Base-by-base conservation (phyloP, 129 eudicot genomes). In the Apium graveolens region DNA sequence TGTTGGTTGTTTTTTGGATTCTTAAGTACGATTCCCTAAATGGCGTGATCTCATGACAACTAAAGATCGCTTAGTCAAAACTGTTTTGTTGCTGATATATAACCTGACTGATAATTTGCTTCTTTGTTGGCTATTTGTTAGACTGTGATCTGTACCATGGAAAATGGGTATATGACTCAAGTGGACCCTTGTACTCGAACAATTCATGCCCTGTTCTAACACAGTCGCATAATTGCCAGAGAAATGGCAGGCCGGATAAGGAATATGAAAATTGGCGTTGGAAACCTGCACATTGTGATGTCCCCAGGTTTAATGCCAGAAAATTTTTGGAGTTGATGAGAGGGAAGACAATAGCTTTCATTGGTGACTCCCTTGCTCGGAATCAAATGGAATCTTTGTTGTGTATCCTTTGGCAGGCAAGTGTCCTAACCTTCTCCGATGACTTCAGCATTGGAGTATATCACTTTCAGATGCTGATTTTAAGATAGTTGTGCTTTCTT, bases 391-490 rank as follows among this genome's bases (percentile, higher is more conserved):
- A 95, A 73, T 95, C 99, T 3, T 77, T 95, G 89, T 76, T 95
- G 76, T 95, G 99, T 80, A 84, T 90, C 41, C 99, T 95, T 57
- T 92, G 97, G 97, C 97, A 95, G 97, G 97, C 89, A 84, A 85
- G 83, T 77, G 76, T 45, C 17, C 14, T 42, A 79, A 77, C 49
- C 18, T 69, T 38, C 11, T 53, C 27, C 7, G 7, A 53, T 53
- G 27, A 53, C 27, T 53, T 21, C 11, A 53, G 62, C 60, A 18
- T 48, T 14, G 18, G 55, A 48, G 55, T 75, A 38, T 38, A 38
- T 38, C 41, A 4, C 37, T 35, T 35, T 35, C 3, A 35, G 2
- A 35, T 35, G 37, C 37, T 35, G 37, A 35, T 35, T 3, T 35
- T 35, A 35, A 35, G 37, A 3, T 35, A 35, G 37, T 35, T 35